Evolutionary conservation across 768 basidiomycete species (phyloP), one percentile per base, ranked within the genome.

Genomic region (Mycena belliarum): DNA sequence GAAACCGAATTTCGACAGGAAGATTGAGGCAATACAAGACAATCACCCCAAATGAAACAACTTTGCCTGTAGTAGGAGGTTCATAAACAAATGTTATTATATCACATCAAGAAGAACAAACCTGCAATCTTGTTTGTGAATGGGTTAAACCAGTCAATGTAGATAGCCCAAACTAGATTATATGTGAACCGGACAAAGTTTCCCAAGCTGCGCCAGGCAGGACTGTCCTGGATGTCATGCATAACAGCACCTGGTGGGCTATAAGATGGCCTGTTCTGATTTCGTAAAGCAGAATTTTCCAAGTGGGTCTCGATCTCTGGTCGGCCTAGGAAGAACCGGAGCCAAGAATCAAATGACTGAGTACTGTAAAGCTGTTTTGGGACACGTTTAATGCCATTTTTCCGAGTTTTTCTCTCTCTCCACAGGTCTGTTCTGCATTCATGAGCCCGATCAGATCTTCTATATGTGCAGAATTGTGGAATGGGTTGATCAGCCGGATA

Each of bases 91-190:
- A 28, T 7, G 6, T 43, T 7, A 20, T 24, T 12, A 32, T 11
- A n/a, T 23, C n/a, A 14, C 1, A 5, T 32, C 7, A 43, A 11
- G 8, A 20, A 12, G 24, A 15, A 2, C n/a, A n/a, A n/a, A n/a
- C n/a, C n/a, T n/a, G n/a, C n/a, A n/a, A n/a, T n/a, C n/a, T n/a
- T n/a, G n/a, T 43, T 43, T 23, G 42, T 43, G 14, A 62, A 70
- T 1, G 70, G 72, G 62, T 75, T 74, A 49, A 72, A 74, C 72
- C 72, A 74, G 47, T 75, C 71, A 41, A 72, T 57, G 52, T 70
- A 74, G 11, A 73, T 49, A 6, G 64, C 63, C 65, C 72, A 74
- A 4, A 64, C 54, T 5, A 70, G 55, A 59, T 62, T 50, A 42
- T 64, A 57, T 16, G 57, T 57, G 12, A 57, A 45, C 10, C 41